These are phyloP conservation scores for Rhizopogon roseolus DNA, from an alignment of 768 basidiomycete genomes.

Conservation along the genomic window DNA sequence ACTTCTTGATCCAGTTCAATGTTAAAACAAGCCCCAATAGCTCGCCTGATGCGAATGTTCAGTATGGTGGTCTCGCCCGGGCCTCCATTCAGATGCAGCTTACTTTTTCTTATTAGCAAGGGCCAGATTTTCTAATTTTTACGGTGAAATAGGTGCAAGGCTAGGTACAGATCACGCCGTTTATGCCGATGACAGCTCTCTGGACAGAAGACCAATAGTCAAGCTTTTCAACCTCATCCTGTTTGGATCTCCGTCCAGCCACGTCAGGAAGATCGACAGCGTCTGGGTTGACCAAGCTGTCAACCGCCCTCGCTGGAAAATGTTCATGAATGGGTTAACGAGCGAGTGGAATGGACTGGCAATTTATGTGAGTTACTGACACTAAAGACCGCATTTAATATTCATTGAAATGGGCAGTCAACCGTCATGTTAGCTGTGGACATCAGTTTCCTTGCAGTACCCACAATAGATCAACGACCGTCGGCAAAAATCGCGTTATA, in stretches of 20 bases:
- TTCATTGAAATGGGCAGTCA: constrained; percentile 10
- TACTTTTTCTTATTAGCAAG: constrained; percentile 8
- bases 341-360: constrained; percentile 6
- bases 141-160: constrained; percentile 33
- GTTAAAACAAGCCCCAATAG: neutral
- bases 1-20: neutral
- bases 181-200: constrained; percentile 1
- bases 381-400: neutral
- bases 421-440: constrained; percentile 30
- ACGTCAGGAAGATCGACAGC: constrained; percentile 21
- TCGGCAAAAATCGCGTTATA: constrained; percentile 3
- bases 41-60: constrained; percentile 7
- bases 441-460: constrained; percentile 30
- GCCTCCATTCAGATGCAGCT: neutral
- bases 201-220: neutral
- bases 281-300: constrained; percentile 6
- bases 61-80: neutral
- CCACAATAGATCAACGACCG: constrained; percentile 13
- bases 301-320: constrained; percentile 11
- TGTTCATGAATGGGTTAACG: constrained; percentile 18
- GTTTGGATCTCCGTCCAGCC: constrained; percentile 42
- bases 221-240: constrained; percentile 21
- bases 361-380: constrained; percentile 5
- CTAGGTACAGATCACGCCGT: constrained; percentile 24
- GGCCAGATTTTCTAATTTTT: constrained; percentile 28